Evolutionary conservation across 495 filamentous ascomycete genomes (phyloP), one percentile per base, ranked within the genome.

Genomic region (Aspergillus steynii): DNA sequence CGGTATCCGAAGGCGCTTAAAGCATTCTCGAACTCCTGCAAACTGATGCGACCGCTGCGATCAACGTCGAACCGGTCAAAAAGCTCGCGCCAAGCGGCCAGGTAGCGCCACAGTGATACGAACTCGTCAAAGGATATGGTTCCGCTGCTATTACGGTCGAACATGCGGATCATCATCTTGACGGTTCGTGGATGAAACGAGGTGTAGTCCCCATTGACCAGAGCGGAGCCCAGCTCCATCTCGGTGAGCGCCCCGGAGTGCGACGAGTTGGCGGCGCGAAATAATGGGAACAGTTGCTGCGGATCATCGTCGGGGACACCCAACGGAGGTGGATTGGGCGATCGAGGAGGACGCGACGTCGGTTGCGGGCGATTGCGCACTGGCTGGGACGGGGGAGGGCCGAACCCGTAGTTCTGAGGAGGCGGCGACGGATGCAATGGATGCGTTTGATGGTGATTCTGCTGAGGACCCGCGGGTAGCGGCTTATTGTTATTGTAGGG

Each of bases 101-200:
- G 82, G 79, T 97, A 99, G 51, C 88, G 89, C 95, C 95, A 99
- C 49, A 99, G 78, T 4, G 91, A 92, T 69, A 79, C 95, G 66
- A 99, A 99, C 75, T 99, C 95, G 63, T 96, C 88, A 71, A 97
- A 99, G 53, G 86, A 90, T 69, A 99, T 96, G 5, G 86, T 90
- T 51, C 94, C 93, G 58, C 84, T 89, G 59, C 90, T 88, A 77
- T 97, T 90, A 6, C 77, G 72, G 77, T 98, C 95, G 76, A 99
- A 99, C 95, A 98, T 98, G 70, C 83, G 86, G 62, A 98, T 97
- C 95, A 99, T 98, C 92, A 97, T 96, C 61, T 89, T 88, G 59
- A 99, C 92, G 3, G 95, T 99, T 65, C 96, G 90, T n/a, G 88
- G 86, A 76, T 99, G 96, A 73, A 99, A 99, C 4, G 89, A 84